These are phyloP conservation scores for Colletotrichum sp. DNA, from an alignment of 2,329 filamentous ascomycete genomes.

Conservation along the genomic window DNA sequence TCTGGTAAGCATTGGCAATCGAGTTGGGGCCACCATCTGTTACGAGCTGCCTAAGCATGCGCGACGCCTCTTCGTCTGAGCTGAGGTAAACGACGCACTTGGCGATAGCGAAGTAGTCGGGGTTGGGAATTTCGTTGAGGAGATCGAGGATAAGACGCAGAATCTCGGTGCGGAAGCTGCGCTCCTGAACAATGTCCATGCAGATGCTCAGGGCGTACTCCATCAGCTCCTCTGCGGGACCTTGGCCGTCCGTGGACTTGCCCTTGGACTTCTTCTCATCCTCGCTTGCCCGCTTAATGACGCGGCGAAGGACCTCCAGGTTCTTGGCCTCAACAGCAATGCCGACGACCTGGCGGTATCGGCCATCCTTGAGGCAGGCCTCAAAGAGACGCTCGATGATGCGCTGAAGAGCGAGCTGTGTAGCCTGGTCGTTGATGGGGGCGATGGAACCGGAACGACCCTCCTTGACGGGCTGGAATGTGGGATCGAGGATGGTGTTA, in stretches of 20 bases:
- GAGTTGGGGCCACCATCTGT: constrained; percentile 79
- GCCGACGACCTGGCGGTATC: constrained; percentile 94
- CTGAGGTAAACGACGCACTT: constrained; percentile 97
- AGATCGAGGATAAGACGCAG: constrained; percentile 91
- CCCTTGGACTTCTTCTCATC: constrained; percentile 77
- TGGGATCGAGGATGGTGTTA: constrained; percentile 65
- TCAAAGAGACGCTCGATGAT: constrained; percentile 92
- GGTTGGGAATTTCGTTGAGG: constrained; percentile 88
- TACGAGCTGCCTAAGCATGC: constrained; percentile 83
- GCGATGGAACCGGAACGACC: constrained; percentile 66
- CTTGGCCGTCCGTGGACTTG: constrained; percentile 58
- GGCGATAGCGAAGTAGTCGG: constrained; percentile 97
- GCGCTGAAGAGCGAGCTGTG: constrained; percentile 79
- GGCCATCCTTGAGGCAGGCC: constrained; percentile 82
- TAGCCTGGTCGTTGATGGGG: constrained; percentile 69
- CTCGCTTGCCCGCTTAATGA: constrained; percentile 87
- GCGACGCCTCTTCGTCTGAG: constrained; percentile 87
- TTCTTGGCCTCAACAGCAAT: constrained; percentile 96
- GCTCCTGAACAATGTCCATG: constrained; percentile 97
- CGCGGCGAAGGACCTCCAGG: constrained; percentile 81
- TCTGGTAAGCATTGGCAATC: constrained; percentile 90
- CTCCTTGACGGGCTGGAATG: constrained; percentile 59
- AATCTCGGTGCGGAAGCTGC: constrained; percentile 82
- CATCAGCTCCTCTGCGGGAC: constrained; percentile 84
- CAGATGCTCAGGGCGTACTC: constrained; percentile 95